These are phyloP conservation scores for Apiospora aurea DNA, from an alignment of 2,329 filamentous ascomycete genomes.

Conservation along the genomic window DNA sequence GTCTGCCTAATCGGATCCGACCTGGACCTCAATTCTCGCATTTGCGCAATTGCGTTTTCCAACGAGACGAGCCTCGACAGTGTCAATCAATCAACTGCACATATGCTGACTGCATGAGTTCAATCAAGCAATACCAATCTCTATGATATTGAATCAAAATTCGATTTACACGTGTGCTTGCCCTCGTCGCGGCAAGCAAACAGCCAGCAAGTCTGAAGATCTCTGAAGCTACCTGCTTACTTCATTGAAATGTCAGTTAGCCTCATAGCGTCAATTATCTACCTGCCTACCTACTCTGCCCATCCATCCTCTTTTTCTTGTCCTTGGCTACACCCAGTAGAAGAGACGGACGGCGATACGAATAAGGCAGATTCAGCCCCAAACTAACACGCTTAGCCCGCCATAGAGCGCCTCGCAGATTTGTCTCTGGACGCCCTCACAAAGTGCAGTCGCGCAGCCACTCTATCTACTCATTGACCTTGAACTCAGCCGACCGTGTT, in stretches of 20 bases:
- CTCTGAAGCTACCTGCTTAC: slow-evolving; percentile 1
- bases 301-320: not conserved
- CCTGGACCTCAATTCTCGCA: slow-evolving; percentile 3
- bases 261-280: slow-evolving; percentile 7
- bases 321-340: slow-evolving; percentile 1
- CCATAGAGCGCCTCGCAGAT: not conserved
- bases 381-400: not conserved
- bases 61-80: not conserved
- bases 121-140: not conserved
- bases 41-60: slow-evolving; percentile 10
- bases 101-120: slow-evolving; percentile 12
- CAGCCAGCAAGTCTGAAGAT: slow-evolving; percentile 9
- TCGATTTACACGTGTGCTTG: not conserved
- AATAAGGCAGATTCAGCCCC: slow-evolving; percentile 11
- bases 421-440: not conserved
- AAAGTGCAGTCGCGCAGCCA: not conserved
- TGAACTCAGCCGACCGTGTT: not conserved
- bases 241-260: slow-evolving; percentile 12
- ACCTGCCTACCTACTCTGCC: not conserved
- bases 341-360: not conserved
- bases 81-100: slow-evolving; percentile 10
- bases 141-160: not conserved
- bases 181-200: slow-evolving; percentile 5
- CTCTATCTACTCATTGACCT: not conserved
- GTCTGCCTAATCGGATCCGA: slow-evolving; percentile 21